Evolutionary conservation across 176 grass and related monocot genomes (phyloP).

Genomic region (Avena atlantica): DNA sequence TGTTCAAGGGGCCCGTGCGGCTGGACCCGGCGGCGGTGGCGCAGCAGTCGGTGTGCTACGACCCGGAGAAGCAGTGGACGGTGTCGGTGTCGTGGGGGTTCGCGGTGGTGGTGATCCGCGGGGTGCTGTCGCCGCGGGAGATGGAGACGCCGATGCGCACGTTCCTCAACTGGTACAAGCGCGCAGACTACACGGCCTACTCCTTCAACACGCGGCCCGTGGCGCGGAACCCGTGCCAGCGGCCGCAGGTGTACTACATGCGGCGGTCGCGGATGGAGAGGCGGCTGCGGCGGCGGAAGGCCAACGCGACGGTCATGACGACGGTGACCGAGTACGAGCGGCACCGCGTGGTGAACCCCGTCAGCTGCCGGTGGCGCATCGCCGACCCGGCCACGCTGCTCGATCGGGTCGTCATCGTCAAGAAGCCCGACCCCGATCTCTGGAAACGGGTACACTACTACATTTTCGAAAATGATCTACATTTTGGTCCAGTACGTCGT

Average conservation of each 20-base stretch:
- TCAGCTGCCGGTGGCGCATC: slow-evolving; percentile 17
- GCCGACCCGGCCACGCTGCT: slow-evolving; percentile 8
- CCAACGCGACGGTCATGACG: neutral
- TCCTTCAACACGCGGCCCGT: slow-evolving; percentile 32
- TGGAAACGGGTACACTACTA: slow-evolving; percentile 13
- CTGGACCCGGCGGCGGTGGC: slow-evolving; percentile 23
- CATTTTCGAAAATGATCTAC: neutral
- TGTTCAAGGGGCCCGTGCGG: neutral
- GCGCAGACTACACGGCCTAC: slow-evolving; percentile 26
- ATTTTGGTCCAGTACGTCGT: neutral
- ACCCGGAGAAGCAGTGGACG: slow-evolving; percentile 33
- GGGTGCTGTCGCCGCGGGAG: slow-evolving; percentile 30
- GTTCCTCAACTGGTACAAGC: slow-evolving; percentile 34
- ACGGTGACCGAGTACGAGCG: slow-evolving; percentile 26
- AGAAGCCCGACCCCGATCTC: slow-evolving; percentile 29
- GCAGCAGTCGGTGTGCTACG: slow-evolving; percentile 33
- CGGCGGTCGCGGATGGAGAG: slow-evolving; percentile 9
- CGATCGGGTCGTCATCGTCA: slow-evolving; percentile 21
- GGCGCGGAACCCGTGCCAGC: slow-evolving; percentile 18
- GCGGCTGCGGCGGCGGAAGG: neutral
- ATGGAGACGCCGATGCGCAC: slow-evolving; percentile 34
- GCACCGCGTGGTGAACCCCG: neutral
- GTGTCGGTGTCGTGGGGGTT: slow-evolving; percentile 39
- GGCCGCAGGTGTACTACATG: slow-evolving; percentile 22
- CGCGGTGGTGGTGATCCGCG: slow-evolving; percentile 30